phyloP scores from a whole-genome alignment of 2,329 filamentous ascomycete species.

The Ascochyta pisi region DNA sequence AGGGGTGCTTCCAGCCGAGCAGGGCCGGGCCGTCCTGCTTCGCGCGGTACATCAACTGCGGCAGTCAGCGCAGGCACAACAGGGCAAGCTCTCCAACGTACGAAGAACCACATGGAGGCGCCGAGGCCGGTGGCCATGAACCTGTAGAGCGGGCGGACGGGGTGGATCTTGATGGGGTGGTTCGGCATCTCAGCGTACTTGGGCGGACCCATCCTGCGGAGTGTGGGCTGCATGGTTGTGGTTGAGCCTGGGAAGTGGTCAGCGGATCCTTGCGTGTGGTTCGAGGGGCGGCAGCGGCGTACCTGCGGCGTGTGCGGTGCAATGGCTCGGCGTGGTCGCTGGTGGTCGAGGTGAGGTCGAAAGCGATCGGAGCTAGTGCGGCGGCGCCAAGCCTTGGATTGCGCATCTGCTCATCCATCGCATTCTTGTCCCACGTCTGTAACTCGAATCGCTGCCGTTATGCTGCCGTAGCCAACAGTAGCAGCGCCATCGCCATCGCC shows the following conservation, averaged over 20 bases:
- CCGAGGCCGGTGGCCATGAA: conserved; percentile 85
- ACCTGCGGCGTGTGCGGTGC: conserved; percentile 36
- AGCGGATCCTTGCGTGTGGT: neutral
- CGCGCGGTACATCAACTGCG: conserved; percentile 89
- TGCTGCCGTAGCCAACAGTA: conserved; percentile 25
- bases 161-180: conserved; percentile 66
- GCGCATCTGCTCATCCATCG: conserved; percentile 25
- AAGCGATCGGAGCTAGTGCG: conserved; percentile 27
- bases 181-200: conserved; percentile 49
- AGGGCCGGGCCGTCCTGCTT: conserved; percentile 94
- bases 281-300: conserved; percentile 4
- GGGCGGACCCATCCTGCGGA: conserved; percentile 46
- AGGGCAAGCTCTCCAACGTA: conserved; percentile 58
- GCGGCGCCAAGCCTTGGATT: conserved; percentile 23
- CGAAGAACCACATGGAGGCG: conserved; percentile 99
- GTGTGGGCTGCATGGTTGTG: conserved; percentile 37
- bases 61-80: conserved; percentile 26
- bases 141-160: conserved; percentile 75
- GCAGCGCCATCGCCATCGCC: conserved; percentile 8
- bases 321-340: conserved; percentile 40
- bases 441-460: conserved; percentile 11
- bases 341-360: conserved; percentile 34
- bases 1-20: conserved; percentile 87
- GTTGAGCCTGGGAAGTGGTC: conserved; percentile 27
- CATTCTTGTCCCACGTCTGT: conserved; percentile 27